Base-by-base conservation (phyloP, 2,329 filamentous ascomycete genomes). In the Teratosphaeriaceae sp. region DNA sequence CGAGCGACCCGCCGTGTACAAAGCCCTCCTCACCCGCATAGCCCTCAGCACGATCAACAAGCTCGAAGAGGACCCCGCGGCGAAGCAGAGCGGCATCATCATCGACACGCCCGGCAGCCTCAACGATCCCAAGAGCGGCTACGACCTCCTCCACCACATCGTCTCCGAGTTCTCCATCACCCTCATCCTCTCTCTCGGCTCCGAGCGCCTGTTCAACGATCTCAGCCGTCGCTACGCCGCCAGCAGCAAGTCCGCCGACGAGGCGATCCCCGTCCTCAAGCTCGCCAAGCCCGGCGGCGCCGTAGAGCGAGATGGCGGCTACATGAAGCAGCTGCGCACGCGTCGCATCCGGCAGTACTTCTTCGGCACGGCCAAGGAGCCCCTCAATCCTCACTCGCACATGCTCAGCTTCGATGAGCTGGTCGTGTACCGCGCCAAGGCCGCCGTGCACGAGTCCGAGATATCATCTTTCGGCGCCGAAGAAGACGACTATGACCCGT, bases 301-400 rank as follows among this genome's bases (percentile, higher is more conserved):
- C 27, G 85, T 86, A 1, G 79, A 86, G 56, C 77, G 87, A 37
- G 84, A 88, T 50, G 78, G 82, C 27, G 61, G 68, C 0, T 94
- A 87, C 62, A 79, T 89, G 73, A 84, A 86, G 56, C 74, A 80
- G 13, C 68, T 79, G 4, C 78, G 85, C 34, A 85, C 94, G 57
- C 78, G 84, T 0, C 78, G 85, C 39, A 88, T 96, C 40, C 84
- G 85, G 52, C 84, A 89, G 55, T 98, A 98, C 65, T 98, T 98
- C 69, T 98, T 96, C 61, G 92, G 92, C 8, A 84, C 85, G 49
- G 67, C 51, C 1, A 60, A 60, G 39, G 78, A 84, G 45, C 84
- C 86, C 0, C 71, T 98, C 2, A 92, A 85, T 35, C 92, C 92
- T 0, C 85, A 89, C 55, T 94, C 88, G 5, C 87, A 94, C 57